Evolutionary conservation across 2,329 filamentous ascomycete species (phyloP), one percentile per base, ranked within the genome.

Genomic region (Colletotrichum musae): DNA sequence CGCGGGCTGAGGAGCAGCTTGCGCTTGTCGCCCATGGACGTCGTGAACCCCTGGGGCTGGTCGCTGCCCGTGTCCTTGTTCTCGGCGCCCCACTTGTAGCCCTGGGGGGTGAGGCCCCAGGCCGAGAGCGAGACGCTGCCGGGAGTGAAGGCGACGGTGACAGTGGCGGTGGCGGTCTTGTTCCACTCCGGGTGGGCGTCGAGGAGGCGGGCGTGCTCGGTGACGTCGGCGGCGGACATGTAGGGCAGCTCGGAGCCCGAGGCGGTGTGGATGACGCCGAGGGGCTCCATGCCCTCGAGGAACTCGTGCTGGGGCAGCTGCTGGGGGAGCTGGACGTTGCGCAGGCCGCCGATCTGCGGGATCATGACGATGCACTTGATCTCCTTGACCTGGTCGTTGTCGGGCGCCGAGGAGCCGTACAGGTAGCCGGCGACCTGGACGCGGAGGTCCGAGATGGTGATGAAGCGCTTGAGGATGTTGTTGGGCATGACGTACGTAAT

Each of bases 401-500:
- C 96, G 6, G 93, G 92, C 3, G 96, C 95, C 1, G 95, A 97
- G 54, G 90, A 90, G 73, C 96, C 96, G 79, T 99, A 99, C 0
- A 99, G 88, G 79, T 97, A 99, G 1, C 95, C 96, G 16, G 95
- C 95, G 58, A 99, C 95, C 81, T 99, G 96, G 15, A 98, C 95
- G 56, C 97, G 93, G 64, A 99, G 89, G 84, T 99, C 96, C 54
- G 96, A 93, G 77, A 99, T 97, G 26, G 94, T 96, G 83, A 99
- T 98, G 86, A 99, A 99, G 73, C 94, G 93, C 87, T 97, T 98
- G 76, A 99, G 88, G 57, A 99, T 92, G 80, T 99, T 99, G 89
- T 98, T 99, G 1, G 96, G 96, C 94, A 99, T 98, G 76, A 99
- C 93, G 77, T 98, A 99, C 1, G 95, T 99, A 77, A 93, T 92